Evolutionary conservation across 768 basidiomycete genomes (phyloP), one percentile per base, ranked within the genome.

Genomic region (Amanita inopinata): DNA sequence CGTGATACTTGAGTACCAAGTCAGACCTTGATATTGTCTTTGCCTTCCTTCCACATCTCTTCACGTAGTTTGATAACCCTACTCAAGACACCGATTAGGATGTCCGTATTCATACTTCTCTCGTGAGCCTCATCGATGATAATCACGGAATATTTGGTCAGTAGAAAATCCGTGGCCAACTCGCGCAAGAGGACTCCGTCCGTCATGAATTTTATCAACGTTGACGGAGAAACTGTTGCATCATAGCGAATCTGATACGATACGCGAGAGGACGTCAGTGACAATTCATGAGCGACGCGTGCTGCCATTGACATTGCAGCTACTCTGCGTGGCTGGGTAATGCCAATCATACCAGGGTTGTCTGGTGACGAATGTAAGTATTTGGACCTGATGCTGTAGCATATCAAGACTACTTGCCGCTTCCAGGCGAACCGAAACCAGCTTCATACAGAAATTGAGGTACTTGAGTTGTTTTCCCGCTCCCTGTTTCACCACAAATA

Each of bases 211-310:
- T 98, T 97, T 68, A 99, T 92, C 5, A 81, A 81, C 1, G 96
- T 99, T 15, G 77, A 71, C 0, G 89, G 71, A 3, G 91, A 91
- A 0, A 91, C 82, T 0, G 91, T 97, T 1, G 90, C 85, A 51
- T 97, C 94, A 56, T 98, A 99, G 47, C 96, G 85, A 48, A 99
- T 97, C 59, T 97, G 93, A 60, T 98, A 93, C 0, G 96, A 94
- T 4, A 98, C 89, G 18, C 75, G 70, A 0, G 83, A 81, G 1
- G 83, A 69, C 0, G 86, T 73, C 10, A 97, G 65, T 4, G 86
- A 84, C n/a, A 99, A 67, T 61, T 99, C 96, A 37, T 85, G 72
- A n/a, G 82, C 83, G 19, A 99, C 93, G 24, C 96, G 89, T 7
- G 78, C 66, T 0, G 96, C 90, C 79, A 97, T 91, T 1, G 96